Conservation (phyloP, 2,329 filamentous ascomycete genomes). For the Trichoderma sp. region DNA sequence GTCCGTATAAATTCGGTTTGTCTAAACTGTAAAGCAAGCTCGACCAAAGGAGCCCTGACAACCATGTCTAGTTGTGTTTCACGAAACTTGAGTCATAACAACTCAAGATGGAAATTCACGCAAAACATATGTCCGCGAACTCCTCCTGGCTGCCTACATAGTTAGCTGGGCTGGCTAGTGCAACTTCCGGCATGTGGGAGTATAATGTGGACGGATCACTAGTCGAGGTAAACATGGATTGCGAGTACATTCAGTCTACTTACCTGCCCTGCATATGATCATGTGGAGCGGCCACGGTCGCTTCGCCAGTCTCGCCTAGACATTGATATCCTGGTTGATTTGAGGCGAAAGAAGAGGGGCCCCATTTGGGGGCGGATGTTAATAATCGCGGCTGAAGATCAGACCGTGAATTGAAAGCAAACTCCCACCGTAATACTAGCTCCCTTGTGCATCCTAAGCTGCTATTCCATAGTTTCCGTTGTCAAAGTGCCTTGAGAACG, state of each 20-base stretch:
- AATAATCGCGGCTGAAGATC: slow-evolving; percentile 11
- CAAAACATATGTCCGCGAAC: not conserved
- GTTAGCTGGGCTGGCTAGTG: not conserved
- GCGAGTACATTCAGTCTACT: slow-evolving; percentile 3
- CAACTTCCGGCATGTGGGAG: not conserved
- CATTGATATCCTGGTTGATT: not conserved
- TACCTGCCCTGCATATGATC: not conserved
- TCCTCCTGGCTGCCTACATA: not conserved
- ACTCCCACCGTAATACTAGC: not conserved
- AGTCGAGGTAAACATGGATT: not conserved
- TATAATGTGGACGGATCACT: not conserved
- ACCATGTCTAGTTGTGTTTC: not conserved
- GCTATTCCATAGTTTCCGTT: not conserved
- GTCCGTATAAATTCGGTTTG: not conserved
- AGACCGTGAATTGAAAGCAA: not conserved
- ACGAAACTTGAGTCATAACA: not conserved
- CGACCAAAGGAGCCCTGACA: not conserved
- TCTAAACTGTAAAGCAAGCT: not conserved
- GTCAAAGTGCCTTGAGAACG: not conserved
- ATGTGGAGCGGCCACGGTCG: not conserved
- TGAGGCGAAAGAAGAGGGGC: slow-evolving; percentile 13
- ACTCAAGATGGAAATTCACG: not conserved
- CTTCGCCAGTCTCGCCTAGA: not conserved
- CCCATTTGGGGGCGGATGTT: slow-evolving; percentile 1
- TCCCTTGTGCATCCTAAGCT: not conserved